These are phyloP conservation scores for Ajuga reptans DNA, from an alignment of 305 asterid genomes.

Conservation along the genomic window DNA sequence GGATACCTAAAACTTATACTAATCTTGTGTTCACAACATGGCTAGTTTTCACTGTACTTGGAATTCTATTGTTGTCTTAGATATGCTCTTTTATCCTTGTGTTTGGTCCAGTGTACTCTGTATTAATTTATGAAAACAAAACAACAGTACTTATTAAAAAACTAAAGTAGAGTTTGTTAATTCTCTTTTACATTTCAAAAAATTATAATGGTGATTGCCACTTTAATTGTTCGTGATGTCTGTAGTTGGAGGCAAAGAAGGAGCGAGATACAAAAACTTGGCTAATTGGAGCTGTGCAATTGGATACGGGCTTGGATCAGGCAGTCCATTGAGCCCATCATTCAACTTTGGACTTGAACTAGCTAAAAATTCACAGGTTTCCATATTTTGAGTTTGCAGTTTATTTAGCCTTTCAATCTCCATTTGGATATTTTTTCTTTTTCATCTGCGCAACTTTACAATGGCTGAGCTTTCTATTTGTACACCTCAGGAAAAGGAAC, in stretches of 20 bases:
- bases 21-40: background rate
- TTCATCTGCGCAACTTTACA: background rate
- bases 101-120: background rate
- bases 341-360: constrained; percentile 88
- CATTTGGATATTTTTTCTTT: background rate
- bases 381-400: constrained; percentile 16
- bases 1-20: constrained; percentile 3
- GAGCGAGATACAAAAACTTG: constrained; percentile 51
- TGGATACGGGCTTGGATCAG: constrained; percentile 80
- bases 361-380: constrained; percentile 69
- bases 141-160: no score
- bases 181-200: background rate
- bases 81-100: background rate
- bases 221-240: constrained; percentile 16
- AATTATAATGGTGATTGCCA: background rate
- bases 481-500: background rate
- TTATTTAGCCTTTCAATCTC: constrained; percentile 3
- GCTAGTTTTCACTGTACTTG: background rate
- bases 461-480: constrained; percentile 8
- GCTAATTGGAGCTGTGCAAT: constrained; percentile 90
- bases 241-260: constrained; percentile 62
- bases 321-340: constrained; percentile 85
- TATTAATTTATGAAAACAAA: background rate
- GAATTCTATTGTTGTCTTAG: background rate
- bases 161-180: background rate